These are phyloP conservation scores for Talaromyces nanjingensis DNA, from an alignment of 495 filamentous ascomycete genomes.

Conservation along the genomic window DNA sequence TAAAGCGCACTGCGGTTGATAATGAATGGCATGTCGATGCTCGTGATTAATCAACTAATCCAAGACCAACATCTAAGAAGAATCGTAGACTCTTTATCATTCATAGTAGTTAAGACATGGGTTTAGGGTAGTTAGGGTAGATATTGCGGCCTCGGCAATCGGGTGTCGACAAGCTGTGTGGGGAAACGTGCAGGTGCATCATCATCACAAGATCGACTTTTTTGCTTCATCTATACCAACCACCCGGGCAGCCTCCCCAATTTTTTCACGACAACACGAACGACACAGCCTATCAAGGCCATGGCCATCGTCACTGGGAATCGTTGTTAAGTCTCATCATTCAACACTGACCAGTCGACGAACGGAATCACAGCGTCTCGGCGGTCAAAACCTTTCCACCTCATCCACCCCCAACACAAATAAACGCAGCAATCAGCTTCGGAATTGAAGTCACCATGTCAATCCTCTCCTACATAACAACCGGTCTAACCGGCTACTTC, in stretches of 20 bases:
- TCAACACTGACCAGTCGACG: not conserved
- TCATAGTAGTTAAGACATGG: not conserved
- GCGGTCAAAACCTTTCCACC: not conserved
- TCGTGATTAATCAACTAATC: not conserved
- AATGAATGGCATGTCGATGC: not conserved
- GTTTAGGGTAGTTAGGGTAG: not conserved
- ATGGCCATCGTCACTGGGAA: not conserved
- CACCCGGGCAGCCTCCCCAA: not conserved
- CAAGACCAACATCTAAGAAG: not conserved
- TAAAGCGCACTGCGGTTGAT: not conserved
- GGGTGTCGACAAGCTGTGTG: not conserved
- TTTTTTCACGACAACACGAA: not conserved
- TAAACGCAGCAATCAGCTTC: not conserved
- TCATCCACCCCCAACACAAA: not conserved
- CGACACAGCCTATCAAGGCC: not conserved
- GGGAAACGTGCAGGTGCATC: constrained; percentile 1
- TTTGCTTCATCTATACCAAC: constrained; percentile 3
- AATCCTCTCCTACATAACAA: constrained; percentile 36
- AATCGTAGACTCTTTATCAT: not conserved
- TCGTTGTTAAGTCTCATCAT: not conserved
- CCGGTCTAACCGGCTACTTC: constrained; percentile 49
- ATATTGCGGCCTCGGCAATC: not conserved
- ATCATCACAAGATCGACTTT: constrained; percentile 5
- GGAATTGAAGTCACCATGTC: constrained; percentile 24
- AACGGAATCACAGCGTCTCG: not conserved